Conservation (phyloP, 176 grass and related monocot genomes). For the Thalia dealbata region DNA sequence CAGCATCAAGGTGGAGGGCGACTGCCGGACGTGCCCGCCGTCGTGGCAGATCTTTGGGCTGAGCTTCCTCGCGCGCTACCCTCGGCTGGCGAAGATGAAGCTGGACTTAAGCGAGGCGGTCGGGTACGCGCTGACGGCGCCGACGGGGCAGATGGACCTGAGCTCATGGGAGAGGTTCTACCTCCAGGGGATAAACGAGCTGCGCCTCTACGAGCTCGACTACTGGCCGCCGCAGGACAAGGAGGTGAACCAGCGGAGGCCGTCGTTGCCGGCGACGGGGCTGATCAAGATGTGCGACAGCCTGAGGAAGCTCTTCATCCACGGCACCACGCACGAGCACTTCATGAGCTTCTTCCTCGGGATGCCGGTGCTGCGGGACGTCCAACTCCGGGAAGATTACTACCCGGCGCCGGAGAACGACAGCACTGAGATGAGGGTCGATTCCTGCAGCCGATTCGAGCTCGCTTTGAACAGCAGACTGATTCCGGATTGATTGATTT, state of each 20-base stretch:
- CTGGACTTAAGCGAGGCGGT: slow-evolving; percentile 78
- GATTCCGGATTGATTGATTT: slow-evolving; percentile 49
- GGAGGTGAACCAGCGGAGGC: slow-evolving; percentile 82
- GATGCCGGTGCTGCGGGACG: slow-evolving; percentile 52
- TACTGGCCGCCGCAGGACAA: slow-evolving; percentile 97
- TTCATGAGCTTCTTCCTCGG: slow-evolving; percentile 81
- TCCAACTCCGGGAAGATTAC: slow-evolving; percentile 91
- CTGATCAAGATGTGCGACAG: slow-evolving; percentile 34
- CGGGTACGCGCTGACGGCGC: slow-evolving; percentile 85
- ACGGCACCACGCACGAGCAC: slow-evolving; percentile 82
- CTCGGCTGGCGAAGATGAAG: slow-evolving; percentile 64
- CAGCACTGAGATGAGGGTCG: slow-evolving; percentile 78
- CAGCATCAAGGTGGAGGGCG: slow-evolving; percentile 81
- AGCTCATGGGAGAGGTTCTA: slow-evolving; percentile 89
- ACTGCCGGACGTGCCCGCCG: slow-evolving; percentile 50
- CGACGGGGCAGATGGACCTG: slow-evolving; percentile 80
- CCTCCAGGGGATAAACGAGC: slow-evolving; percentile 49
- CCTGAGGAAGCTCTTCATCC: slow-evolving; percentile 91
- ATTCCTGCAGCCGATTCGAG: slow-evolving; percentile 82
- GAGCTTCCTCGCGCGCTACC: slow-evolving; percentile 46
- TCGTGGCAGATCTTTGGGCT: slow-evolving; percentile 43
- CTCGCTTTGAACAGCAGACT: slow-evolving; percentile 33
- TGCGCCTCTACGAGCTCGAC: slow-evolving; percentile 68
- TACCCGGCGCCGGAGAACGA: slow-evolving; percentile 94
- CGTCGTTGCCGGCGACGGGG: slow-evolving; percentile 52